Percentiles rank a stretch among this genome's conserved stretches.
phyloP scores from a whole-genome alignment of 257 asterid genomes.

The Eustoma russellianum region DNA sequence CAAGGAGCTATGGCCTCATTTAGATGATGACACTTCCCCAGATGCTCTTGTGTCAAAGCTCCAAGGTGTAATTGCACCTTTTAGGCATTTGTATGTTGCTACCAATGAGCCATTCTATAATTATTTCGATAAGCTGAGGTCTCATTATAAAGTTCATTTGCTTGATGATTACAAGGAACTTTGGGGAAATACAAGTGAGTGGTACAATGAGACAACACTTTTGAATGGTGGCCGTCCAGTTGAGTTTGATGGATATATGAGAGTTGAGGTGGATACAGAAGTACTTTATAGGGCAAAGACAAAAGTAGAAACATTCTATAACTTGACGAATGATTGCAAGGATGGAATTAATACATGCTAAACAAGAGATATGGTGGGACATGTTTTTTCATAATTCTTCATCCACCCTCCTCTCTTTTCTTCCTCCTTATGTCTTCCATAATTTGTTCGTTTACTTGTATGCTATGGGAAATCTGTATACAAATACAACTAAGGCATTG shows the following conservation, averaged over 20 bases:
- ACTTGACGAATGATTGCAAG: conserved; percentile 86
- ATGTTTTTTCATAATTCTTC: not conserved
- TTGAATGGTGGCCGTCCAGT: conserved; percentile 64
- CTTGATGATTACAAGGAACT: conserved; percentile 68
- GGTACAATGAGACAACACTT: conserved; percentile 75
- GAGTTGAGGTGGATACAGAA: conserved; percentile 94
- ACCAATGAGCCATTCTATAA: conserved; percentile 81
- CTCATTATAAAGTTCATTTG: conserved; percentile 80
- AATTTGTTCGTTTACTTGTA: too few relatives aligned
- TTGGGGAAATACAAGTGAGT: conserved; percentile 88
- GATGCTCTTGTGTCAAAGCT: conserved; percentile 63
- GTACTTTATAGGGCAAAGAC: conserved; percentile 77
- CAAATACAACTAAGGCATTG: too few relatives aligned
- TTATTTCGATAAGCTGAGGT: conserved; percentile 88
- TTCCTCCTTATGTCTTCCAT: too few relatives aligned
- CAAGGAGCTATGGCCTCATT: conserved; percentile 68
- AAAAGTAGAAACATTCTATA: conserved; percentile 75
- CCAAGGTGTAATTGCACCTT: conserved; percentile 42
- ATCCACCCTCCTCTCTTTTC: too few relatives aligned
- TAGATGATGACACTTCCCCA: conserved; percentile 85
- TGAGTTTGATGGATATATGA: conserved; percentile 88
- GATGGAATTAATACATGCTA: conserved; percentile 83
- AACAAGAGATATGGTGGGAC: conserved; percentile 9
- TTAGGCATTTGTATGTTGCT: conserved; percentile 86
- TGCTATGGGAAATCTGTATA: too few relatives aligned